Evolutionary conservation across 108 stramenopile species (phyloP), one percentile per base, ranked within the genome.

Genomic region (Nitzschia sp.): DNA sequence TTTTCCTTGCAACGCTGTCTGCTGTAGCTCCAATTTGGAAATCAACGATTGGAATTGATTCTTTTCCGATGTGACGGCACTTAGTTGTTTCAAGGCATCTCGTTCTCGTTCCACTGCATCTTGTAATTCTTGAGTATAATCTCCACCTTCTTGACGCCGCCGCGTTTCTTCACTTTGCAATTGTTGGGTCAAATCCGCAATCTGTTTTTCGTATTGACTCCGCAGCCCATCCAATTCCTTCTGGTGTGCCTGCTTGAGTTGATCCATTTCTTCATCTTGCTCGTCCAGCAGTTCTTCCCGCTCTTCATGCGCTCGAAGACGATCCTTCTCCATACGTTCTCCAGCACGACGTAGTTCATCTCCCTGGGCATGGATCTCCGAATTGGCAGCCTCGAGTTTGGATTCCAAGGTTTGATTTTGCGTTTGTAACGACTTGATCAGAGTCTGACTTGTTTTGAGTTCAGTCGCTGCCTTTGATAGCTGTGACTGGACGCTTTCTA

Each of bases 261-360:
- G 55, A 62, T 80, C 73, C 47, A 89, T 31, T 52, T 83, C 84
- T 48, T 84, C 80, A 38, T 93, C 87, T 45, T 91, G 89, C 27
- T 85, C 83, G 16, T 88, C 78, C 27, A 77, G 36, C 19, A 90
- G 35, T 19, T 86, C 76, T 61, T 93, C 85, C 58, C 76, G 69
- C 63, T 93, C 92, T 71, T 87, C 88, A 46, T 87, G 76, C 31
- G 80, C 66, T n/a, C 72, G 70, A 2, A 72, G 45, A 23, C 89
- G 80, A 45, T 90, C 88, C 29, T 78, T 62, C 57, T 93, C 86
- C 74, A 93, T 84, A 48, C 84, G 72, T 45, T 84, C 70, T 61
- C 88, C 92, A 29, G 92, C 92, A 21, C 83, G 60, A 16, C 73
- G 67, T 25, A 93, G 65, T 81, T 93, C 92, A 41, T 75, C 60